Conservation (phyloP, 139 green algal species). For the Volvox reticuliferus region DNA sequence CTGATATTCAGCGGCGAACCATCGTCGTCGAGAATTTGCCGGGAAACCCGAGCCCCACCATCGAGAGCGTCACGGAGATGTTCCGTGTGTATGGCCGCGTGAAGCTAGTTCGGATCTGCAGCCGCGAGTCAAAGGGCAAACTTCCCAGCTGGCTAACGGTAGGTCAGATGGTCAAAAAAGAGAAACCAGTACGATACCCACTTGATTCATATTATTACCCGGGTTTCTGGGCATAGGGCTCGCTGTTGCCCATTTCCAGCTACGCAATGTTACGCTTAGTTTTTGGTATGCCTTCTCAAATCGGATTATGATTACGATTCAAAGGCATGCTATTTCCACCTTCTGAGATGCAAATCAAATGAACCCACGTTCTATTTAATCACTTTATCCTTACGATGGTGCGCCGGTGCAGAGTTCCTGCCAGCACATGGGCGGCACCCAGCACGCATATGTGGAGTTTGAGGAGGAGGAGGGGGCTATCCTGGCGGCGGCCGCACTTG, state of each 20-base stretch:
- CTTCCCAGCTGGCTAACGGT: constrained; percentile 67
- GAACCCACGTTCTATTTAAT: no score
- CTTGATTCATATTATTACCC: no score
- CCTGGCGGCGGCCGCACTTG: constrained; percentile 38
- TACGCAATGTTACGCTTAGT: no score
- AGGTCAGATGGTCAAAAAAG: neutral
- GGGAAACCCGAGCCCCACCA: constrained; percentile 60
- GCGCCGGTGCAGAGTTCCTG: constrained; percentile 23
- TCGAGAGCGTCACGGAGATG: constrained; percentile 70
- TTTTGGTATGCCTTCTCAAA: no score
- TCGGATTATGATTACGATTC: no score
- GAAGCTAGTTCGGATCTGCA: constrained; percentile 70
- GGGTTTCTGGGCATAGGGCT: no score
- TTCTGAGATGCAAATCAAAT: no score
- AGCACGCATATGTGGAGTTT: constrained; percentile 69
- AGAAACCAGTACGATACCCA: neutral
- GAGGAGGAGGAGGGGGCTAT: constrained; percentile 56
- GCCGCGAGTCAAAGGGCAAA: constrained; percentile 66
- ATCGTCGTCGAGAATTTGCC: constrained; percentile 75
- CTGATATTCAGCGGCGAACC: constrained; percentile 63
- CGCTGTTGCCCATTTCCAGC: no score
- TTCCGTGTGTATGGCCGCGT: constrained; percentile 60
- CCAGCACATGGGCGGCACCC: constrained; percentile 30
- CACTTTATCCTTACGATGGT: no score
- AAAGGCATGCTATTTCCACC: no score